These are phyloP conservation scores for Cadophora luteo-olivacea DNA, from an alignment of 2,329 filamentous ascomycete species.

Conservation along the genomic window DNA sequence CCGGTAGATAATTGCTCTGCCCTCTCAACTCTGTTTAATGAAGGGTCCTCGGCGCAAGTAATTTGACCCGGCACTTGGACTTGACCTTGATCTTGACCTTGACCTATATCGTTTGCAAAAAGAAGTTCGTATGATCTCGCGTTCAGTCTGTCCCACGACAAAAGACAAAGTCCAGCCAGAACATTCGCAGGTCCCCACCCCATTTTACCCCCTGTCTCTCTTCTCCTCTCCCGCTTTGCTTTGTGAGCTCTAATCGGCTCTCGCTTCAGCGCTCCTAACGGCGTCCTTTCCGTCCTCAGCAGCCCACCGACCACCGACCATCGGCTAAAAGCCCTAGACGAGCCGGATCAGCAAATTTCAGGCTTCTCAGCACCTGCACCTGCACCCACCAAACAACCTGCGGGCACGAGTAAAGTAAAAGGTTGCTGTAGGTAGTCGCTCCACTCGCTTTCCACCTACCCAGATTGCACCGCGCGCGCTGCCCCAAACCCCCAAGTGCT, in stretches of 20 bases:
- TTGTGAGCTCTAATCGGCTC: background rate
- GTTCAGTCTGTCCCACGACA: background rate
- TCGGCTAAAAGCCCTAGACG: background rate
- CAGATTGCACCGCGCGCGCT: background rate
- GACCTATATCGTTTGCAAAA: background rate
- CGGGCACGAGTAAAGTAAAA: background rate
- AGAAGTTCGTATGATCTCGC: background rate
- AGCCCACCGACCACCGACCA: background rate
- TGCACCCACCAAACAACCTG: too few species aligned
- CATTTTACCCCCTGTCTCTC: background rate
- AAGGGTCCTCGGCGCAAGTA: too few species aligned
- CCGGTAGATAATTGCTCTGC: background rate
- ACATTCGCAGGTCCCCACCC: background rate
- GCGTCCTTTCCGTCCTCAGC: background rate
- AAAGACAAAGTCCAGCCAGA: background rate
- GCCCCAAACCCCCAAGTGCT: background rate
- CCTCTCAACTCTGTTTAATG: background rate
- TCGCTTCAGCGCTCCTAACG: background rate
- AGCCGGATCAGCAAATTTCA: background rate
- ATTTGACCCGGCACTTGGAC: too few species aligned
- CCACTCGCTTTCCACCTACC: slow-evolving; percentile 4
- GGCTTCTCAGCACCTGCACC: too few species aligned
- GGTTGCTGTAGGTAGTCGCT: background rate
- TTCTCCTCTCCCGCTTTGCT: background rate
- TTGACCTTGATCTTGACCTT: too few species aligned